Evolutionary conservation across 495 filamentous ascomycete species (phyloP).

Genomic region (Thermothielavioides terrestris): DNA sequence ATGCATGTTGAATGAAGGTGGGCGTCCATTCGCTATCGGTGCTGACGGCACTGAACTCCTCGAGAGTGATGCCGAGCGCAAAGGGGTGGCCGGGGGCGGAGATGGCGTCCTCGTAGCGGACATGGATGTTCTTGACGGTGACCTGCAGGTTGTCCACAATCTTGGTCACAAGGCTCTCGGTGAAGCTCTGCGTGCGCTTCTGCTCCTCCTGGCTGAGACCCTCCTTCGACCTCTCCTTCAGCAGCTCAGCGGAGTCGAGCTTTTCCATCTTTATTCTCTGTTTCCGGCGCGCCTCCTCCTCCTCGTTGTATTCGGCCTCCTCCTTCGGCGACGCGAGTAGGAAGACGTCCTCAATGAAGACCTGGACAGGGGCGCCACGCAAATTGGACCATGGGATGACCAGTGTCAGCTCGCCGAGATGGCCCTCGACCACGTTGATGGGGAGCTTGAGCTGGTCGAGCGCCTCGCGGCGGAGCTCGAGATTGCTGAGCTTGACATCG

Average conservation of each 20-base stretch:
- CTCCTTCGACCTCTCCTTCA: slow-evolving; percentile 85
- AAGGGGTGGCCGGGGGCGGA: slow-evolving; percentile 93
- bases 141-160: slow-evolving; percentile 98
- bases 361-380: slow-evolving; percentile 83
- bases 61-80: slow-evolving; percentile 78
- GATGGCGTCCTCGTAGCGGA: slow-evolving; percentile 96
- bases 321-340: slow-evolving; percentile 88
- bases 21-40: slow-evolving; percentile 90
- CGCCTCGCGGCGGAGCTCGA: slow-evolving; percentile 87
- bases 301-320: slow-evolving; percentile 84
- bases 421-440: slow-evolving; percentile 91
- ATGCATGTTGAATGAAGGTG: slow-evolving; percentile 83
- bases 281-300: slow-evolving; percentile 74
- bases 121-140: slow-evolving; percentile 93
- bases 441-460: slow-evolving; percentile 93
- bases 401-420: slow-evolving; percentile 81
- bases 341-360: slow-evolving; percentile 95
- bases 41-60: slow-evolving; percentile 92
- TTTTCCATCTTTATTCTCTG: slow-evolving; percentile 95
- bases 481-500: slow-evolving; percentile 84
- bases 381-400: slow-evolving; percentile 96
- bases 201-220: slow-evolving; percentile 91
- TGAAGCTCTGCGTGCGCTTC: slow-evolving; percentile 93
- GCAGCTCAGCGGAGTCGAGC: slow-evolving; percentile 84
- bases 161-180: slow-evolving; percentile 84